Evolutionary conservation across 805 yeast species (phyloP).

Genomic region (Alloascoidea hylecoeti): DNA sequence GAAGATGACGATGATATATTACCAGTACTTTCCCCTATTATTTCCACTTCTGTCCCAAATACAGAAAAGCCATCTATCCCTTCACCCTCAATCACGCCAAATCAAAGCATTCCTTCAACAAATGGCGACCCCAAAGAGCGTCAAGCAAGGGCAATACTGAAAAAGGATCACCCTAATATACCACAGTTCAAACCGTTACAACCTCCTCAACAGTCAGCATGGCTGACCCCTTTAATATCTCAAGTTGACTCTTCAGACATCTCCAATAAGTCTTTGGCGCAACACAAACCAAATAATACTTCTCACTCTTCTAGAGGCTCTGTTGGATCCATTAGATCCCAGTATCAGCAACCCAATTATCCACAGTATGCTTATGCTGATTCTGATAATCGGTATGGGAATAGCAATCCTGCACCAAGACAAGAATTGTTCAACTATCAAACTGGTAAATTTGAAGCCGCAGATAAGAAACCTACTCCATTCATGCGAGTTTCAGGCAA

Average conservation of each 20-base stretch:
- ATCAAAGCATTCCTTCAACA: neutral
- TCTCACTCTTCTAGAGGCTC: neutral
- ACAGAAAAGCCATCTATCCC: neutral
- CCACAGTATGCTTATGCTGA: neutral
- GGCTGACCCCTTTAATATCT: neutral
- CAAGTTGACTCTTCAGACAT: neutral
- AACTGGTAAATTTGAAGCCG: slow-evolving; percentile 1
- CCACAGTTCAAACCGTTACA: neutral
- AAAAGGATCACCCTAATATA: too few relatives aligned
- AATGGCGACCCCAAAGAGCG: too few relatives aligned
- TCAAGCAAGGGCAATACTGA: too few relatives aligned
- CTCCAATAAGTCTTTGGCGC: neutral
- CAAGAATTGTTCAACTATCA: slow-evolving; percentile 1
- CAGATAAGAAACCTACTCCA: too few relatives aligned
- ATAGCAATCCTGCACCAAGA: neutral
- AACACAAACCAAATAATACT: neutral
- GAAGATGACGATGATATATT: neutral
- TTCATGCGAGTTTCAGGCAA: too few relatives aligned
- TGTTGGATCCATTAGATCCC: neutral
- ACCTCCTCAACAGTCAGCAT: neutral
- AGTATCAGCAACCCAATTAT: neutral
- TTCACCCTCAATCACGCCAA: neutral
- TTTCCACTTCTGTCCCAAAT: neutral
- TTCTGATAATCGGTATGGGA: neutral
- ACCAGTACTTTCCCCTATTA: neutral